A percentile compares a stretch with the other conserved stretches of the same genome.
Evolutionary conservation across 352 stramenopile genomes (phyloP).

Genomic region (Phytophthora citricola): DNA sequence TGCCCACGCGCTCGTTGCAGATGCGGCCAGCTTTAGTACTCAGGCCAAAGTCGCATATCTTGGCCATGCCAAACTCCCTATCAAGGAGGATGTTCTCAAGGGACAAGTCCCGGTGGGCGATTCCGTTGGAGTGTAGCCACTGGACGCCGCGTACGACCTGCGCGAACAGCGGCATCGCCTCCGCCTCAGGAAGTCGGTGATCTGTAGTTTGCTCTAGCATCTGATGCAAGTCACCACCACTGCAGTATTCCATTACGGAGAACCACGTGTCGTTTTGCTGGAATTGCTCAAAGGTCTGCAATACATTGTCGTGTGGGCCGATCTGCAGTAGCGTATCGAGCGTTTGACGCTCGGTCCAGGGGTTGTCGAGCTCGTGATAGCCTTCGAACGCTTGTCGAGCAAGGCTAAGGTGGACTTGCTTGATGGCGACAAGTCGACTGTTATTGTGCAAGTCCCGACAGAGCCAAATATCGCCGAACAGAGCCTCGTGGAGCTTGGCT

Average conservation of each 20-base stretch:
- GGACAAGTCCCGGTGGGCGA: conserved; percentile 60
- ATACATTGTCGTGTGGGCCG: background rate
- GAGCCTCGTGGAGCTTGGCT: background rate
- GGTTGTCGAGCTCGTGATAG: background rate
- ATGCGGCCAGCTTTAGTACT: conserved; percentile 29
- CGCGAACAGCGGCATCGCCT: conserved; percentile 30
- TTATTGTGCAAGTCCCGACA: background rate
- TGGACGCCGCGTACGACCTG: conserved; percentile 41
- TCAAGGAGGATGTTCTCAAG: conserved; percentile 53
- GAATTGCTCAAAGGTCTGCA: background rate
- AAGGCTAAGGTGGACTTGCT: background rate
- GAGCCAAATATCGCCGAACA: background rate
- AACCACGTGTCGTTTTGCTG: conserved; percentile 43
- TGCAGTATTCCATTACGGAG: conserved; percentile 57
- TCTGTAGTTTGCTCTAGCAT: conserved; percentile 26
- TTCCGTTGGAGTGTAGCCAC: conserved; percentile 45
- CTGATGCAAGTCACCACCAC: conserved; percentile 49
- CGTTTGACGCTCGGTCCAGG: background rate
- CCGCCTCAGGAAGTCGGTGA: conserved; percentile 20
- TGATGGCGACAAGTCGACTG: background rate
- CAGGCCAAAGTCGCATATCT: conserved; percentile 72
- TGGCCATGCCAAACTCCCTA: conserved; percentile 18
- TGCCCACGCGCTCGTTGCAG: conserved; percentile 40
- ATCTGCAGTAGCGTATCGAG: background rate
- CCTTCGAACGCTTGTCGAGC: background rate